These are phyloP conservation scores for Pulveroboletus sp. DNA, from an alignment of 768 basidiomycete species.

Conservation along the genomic window DNA sequence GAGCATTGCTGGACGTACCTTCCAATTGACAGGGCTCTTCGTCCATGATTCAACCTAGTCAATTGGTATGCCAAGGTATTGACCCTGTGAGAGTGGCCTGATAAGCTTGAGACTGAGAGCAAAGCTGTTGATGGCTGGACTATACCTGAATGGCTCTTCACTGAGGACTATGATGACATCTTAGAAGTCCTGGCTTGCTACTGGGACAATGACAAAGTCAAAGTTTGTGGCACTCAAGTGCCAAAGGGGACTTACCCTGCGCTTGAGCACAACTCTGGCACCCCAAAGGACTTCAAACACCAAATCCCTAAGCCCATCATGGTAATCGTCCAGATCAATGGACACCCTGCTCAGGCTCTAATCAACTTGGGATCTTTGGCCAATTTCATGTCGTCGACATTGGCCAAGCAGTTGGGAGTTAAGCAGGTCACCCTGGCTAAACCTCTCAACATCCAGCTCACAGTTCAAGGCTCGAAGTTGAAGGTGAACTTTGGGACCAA, in stretches of 20 bases:
- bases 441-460: constrained; percentile 27
- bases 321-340: constrained; percentile 14
- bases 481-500: constrained; percentile 19
- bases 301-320: constrained; percentile 9
- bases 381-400: constrained; percentile 30
- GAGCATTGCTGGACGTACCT: too few species aligned
- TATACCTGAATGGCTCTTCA: too few species aligned
- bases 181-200: too few species aligned
- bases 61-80: too few species aligned
- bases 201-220: neutral
- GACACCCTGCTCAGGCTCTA: constrained; percentile 11
- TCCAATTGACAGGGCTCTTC: too few species aligned
- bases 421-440: constrained; percentile 11
- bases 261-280: neutral
- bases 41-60: too few species aligned
- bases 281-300: neutral
- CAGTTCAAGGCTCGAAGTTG: constrained; percentile 28
- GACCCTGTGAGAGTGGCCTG: too few species aligned
- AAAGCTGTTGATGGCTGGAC: too few species aligned
- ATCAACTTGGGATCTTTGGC: constrained; percentile 27
- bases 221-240: neutral
- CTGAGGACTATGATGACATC: too few species aligned
- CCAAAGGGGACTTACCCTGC: neutral
- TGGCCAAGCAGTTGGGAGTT: constrained; percentile 27
- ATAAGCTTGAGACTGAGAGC: too few species aligned